Base-by-base conservation (phyloP, 257 asterid species). In the Fraxinus americana region DNA sequence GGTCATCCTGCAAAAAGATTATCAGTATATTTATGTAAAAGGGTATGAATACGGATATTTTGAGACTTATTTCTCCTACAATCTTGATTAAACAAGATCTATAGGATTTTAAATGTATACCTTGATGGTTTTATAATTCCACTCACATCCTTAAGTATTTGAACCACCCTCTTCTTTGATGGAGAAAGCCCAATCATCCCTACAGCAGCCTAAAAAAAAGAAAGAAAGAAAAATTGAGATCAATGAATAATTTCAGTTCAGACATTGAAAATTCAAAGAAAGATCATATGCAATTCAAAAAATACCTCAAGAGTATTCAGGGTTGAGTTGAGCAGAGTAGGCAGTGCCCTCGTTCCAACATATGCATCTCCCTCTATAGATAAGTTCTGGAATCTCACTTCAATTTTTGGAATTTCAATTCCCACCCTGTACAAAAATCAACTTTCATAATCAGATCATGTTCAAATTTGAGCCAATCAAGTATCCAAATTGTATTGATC, bases 121-220 rank as follows among this genome's bases (percentile, higher is more conserved):
- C 98, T 94, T 70, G 98, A 92, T 71, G 98, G 98, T 38, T 82
- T 85, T 54, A 94, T 83, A 71, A 94, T 88, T 72, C 97, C 98
- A 77, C 88, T 90, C 80, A 89, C 91, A 81, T 89, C 92, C 79
- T 81, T 72, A 72, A 94, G 98, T 75, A 94, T 94, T 71, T 91
- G 82, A 32, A 92, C 86, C 23, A 79, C 83, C 79, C 85, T 89
- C 83, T 87, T 88, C 89, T 90, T 94, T 43, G 98, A 90, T 25
- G 86, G 87, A 79, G 91, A 88, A 76, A 94, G 91, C 21, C 92
- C 85, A 80, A 89, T 78, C 87, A 83, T 84, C 65, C 92, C 95
- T 45, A 90, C 36, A 78, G 80, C 78, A 75, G 85, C 89, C 97
- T 92, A 69, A 63, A 5, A 27, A 75, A 54, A 78, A 9, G 1